A percentile compares a stretch with the other conserved stretches of the same genome.
phyloP scores from a whole-genome alignment of 352 stramenopile genomes.

The Phytophthora megakarya region DNA sequence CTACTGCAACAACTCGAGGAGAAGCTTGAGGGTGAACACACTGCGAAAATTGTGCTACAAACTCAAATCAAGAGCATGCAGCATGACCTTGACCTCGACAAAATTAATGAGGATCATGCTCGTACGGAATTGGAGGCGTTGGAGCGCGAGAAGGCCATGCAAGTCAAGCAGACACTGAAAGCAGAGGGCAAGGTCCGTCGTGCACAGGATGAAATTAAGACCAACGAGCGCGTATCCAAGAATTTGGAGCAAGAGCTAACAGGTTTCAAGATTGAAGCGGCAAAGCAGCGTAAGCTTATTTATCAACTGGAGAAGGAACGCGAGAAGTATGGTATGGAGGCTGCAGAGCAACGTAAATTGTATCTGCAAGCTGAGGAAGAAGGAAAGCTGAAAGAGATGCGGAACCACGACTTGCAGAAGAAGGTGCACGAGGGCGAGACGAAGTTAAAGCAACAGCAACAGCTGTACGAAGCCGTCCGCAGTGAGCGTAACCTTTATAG shows the following conservation, averaged over 20 bases:
- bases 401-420: constrained; percentile 83
- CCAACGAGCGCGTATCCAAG: constrained; percentile 92
- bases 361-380: constrained; percentile 86
- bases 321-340: constrained; percentile 91
- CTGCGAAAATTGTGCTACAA: constrained; percentile 79
- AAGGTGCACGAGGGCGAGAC: constrained; percentile 90
- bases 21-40: constrained; percentile 92
- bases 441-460: constrained; percentile 97
- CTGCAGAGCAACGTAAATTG: constrained; percentile 82
- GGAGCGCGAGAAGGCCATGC: constrained; percentile 88
- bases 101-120: constrained; percentile 75
- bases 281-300: constrained; percentile 91
- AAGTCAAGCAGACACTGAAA: constrained; percentile 82
- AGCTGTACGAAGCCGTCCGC: constrained; percentile 95
- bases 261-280: constrained; percentile 82
- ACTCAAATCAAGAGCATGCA: constrained; percentile 86
- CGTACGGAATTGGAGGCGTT: constrained; percentile 80
- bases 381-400: constrained; percentile 82
- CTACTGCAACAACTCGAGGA: constrained; percentile 90
- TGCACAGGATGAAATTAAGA: constrained; percentile 90
- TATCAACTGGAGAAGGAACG: constrained; percentile 93
- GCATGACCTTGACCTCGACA: constrained; percentile 79
- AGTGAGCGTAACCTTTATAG: constrained; percentile 95
- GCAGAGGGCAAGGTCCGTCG: constrained; percentile 88
- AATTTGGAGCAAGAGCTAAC: constrained; percentile 84